Base-by-base conservation (phyloP, 305 asterid species). In the Ilex paraguariensis region DNA sequence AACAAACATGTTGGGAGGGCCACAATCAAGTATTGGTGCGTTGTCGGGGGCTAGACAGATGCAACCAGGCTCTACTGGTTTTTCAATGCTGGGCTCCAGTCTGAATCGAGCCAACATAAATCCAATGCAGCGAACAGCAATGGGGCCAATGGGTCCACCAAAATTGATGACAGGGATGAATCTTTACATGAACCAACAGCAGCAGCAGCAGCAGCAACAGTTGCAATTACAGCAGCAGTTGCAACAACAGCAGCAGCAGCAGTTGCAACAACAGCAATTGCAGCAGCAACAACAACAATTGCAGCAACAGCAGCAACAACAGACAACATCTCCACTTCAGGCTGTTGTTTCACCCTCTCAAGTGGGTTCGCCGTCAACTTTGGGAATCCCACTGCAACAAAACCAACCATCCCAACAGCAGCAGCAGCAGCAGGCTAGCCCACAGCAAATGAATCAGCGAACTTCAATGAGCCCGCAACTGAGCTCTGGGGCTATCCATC, bases 391-490 rank as follows among this genome's bases (percentile, higher is more conserved):
- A 8, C 95, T 82, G 73, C 95, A 81, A 68, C 76, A 85, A 79
- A 81, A 72, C 66, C 95, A 82, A 51, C 77, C 64, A 40, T 17
- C 73, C 46, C 81, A 73, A 60, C 86, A 72, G 64, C 86, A 72
- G 57, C 84, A 82, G 46, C 72, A 74, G 33, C 90, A 81, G 50
- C 86, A 82, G 75, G 89, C 87, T 50, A 84, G 90, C 44, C 87
- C 95, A 4, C 96, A 88, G 70, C 92, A 84, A 56, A 81, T 87
- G 70, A 73, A 84, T 78, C 96, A 88, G 73, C 81, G 96, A 69
- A 81, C 95, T 46, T 95, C 99, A 1, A 82, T 86, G 95, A 93
- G 97, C 80, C 99, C 97, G 60, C 99, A 93, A 51, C 71, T 93
- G 59, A 93, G 96, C 77, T 90, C 96, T 3, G 99, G 99, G 67